Evolutionary conservation across 164 flowering plant species (phyloP), one percentile per base, ranked within the genome.

Genomic region (Magnolia sinica): DNA sequence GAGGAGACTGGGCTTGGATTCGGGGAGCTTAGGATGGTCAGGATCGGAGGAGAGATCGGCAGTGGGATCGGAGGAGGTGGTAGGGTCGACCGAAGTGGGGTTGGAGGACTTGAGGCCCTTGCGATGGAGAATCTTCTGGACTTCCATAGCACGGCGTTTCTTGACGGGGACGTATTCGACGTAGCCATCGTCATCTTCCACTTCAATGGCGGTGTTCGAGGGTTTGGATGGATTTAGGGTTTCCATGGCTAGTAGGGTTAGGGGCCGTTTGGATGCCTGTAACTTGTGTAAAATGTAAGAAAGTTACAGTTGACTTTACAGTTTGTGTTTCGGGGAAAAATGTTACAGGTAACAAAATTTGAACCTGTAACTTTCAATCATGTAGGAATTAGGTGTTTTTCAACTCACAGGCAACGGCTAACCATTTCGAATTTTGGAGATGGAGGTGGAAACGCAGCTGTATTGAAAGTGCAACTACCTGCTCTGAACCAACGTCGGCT

Each of bases 1-100:
- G 23, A 95, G 90, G 18, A 95, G 81, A 78, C 97, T 92, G 0
- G 99, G 97, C 74, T 93, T 93, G 0, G 86, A 89, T 82, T 91
- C 97, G 4, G 84, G 87, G 8, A 77, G 86, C 24, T 84, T 86
- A 6, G 84, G 67, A 52, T 76, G 86, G 69, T 89, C 90, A 19
- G 82, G 22, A 4, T 91, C 97, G 14, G 29, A 65, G 3, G 18
- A 11, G 7, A 19, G 19, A 8, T 66, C 50, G 13, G 70, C 59
- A 10, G 45, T 65, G 20, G 66, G 5, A 18, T 24, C 19, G 75
- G 75, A 29, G 22, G 66, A 76, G 23, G 86, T 11, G 20, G 67
- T 20, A 31, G 85, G 79, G 61, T 66, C 50, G 13, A 67, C 29
- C 9, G n/a, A 49, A 9, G 50, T 2, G 45, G 64, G 3, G 66